phyloP scores from a whole-genome alignment of 352 stramenopile genomes.

The Pythium oligandrum region DNA sequence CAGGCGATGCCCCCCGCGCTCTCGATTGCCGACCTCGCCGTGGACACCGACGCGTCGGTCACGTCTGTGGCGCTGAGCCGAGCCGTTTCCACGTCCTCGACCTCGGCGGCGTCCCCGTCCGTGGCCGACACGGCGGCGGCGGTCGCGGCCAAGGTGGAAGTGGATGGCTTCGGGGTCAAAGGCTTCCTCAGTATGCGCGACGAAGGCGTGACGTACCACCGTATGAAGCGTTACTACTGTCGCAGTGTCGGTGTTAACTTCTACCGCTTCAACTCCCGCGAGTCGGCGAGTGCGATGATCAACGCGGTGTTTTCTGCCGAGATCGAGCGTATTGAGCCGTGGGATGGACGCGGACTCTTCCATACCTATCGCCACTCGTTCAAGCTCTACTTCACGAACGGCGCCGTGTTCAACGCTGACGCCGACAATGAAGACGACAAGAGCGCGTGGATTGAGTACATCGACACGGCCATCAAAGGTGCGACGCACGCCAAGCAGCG shows the following conservation, averaged over 20 bases:
- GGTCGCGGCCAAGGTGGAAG: slow-evolving; percentile 29
- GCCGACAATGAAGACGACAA: slow-evolving; percentile 81
- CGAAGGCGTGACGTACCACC: slow-evolving; percentile 78
- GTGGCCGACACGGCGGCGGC: slow-evolving; percentile 1
- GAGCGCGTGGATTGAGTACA: slow-evolving; percentile 71
- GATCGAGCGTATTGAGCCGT: slow-evolving; percentile 71
- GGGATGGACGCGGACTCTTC: slow-evolving; percentile 79
- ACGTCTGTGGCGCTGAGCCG: slow-evolving; percentile 1
- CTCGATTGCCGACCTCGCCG: slow-evolving; percentile 9
- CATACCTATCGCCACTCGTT: slow-evolving; percentile 85
- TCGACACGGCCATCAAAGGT: slow-evolving; percentile 53
- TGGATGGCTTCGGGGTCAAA: slow-evolving; percentile 67
- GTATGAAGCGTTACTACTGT: slow-evolving; percentile 85
- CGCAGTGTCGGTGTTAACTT: slow-evolving; percentile 79
- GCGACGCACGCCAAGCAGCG: slow-evolving; percentile 25
- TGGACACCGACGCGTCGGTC: background rate
- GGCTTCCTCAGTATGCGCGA: slow-evolving; percentile 78
- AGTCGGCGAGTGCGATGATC: slow-evolving; percentile 50
- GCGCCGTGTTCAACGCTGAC: slow-evolving; percentile 73
- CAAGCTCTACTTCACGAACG: slow-evolving; percentile 73
- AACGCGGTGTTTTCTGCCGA: slow-evolving; percentile 65
- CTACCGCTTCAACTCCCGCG: slow-evolving; percentile 61
- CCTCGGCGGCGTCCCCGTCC: slow-evolving; percentile 6
- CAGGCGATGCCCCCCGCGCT: background rate
- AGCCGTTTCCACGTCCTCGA: slow-evolving; percentile 5